Conservation (phyloP, 2,329 filamentous ascomycete genomes). For the Apiospora pterosperma region DNA sequence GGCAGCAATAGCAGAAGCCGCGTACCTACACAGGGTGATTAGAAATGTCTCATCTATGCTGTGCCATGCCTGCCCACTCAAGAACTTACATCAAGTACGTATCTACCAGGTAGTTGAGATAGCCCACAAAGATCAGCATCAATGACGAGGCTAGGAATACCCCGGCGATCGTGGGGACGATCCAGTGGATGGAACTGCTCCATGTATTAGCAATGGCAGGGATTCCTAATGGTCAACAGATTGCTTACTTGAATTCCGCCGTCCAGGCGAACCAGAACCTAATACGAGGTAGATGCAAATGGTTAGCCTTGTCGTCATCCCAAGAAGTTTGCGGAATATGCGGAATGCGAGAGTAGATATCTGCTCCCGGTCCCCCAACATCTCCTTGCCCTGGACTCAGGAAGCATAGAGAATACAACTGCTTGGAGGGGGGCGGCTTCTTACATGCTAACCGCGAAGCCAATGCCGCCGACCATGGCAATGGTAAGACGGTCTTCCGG, state of each 20-base stretch:
- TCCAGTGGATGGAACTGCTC: slow-evolving; percentile 19
- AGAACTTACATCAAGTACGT: slow-evolving; percentile 50
- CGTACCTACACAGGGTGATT: slow-evolving; percentile 36
- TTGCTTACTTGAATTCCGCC: slow-evolving; percentile 41
- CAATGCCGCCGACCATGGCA: slow-evolving; percentile 48
- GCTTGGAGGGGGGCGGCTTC: neutral
- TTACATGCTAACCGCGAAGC: slow-evolving; percentile 22
- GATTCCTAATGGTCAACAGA: neutral
- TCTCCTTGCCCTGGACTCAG: too few relatives aligned
- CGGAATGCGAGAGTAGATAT: too few relatives aligned
- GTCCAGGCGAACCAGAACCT: slow-evolving; percentile 31
- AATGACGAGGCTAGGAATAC: slow-evolving; percentile 21
- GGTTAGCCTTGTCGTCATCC: too few relatives aligned
- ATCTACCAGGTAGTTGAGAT: slow-evolving; percentile 37
- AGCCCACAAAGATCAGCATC: slow-evolving; percentile 48
- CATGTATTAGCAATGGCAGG: neutral
- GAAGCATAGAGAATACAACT: too few relatives aligned
- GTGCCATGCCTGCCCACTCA: neutral
- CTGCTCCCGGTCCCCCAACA: too few relatives aligned
- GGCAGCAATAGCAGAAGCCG: slow-evolving; percentile 62
- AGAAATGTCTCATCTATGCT: neutral
- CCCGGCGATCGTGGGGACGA: slow-evolving; percentile 15
- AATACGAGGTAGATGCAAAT: too few relatives aligned
- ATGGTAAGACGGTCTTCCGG: slow-evolving; percentile 57
- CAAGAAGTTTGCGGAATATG: too few relatives aligned